Base-by-base conservation (phyloP, 371 early-diverging fungal species). In the Mucor irregularis region DNA sequence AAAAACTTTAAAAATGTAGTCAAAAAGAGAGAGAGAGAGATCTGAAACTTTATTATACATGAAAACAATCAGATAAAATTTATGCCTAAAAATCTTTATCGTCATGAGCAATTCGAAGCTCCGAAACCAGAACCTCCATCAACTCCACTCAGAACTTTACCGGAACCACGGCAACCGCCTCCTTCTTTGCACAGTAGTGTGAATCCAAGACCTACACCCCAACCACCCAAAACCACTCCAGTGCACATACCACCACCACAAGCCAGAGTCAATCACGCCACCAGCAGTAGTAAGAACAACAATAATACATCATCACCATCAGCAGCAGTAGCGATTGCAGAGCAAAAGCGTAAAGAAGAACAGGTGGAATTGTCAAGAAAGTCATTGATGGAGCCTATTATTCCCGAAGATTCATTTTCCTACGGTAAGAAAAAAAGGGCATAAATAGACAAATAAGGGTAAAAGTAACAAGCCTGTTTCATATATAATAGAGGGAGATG, bases 81-180 rank as follows among this genome's bases (percentile, higher is more conserved):
- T 26, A 34, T 63, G 11, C 31, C 60, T 16, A 44, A 42, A 8
- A 55, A 63, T 13, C 46, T 73, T 5, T 71, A 64, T 31, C 64
- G 73, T 9, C 66, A 72, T 40, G 25, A 49, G 6, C 68, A 71
- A 59, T 62, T 47, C 28, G 40, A 59, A 10, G 26, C 42, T 17
- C 40, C 29, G 21, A 40, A 10, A 33, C 39, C 31, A 21, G 30
- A 5, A 42, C 38, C 37, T 30, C 28, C 4, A 6, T 28, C 46
- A 34, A 7, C 35, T 22, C 25, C 49, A 14, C 38, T 34, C 24
- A 19, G 3, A 44, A 29, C 44, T 33, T 17, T 29, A 24, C 40
- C 31, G 17, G n/a, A 34, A 17, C 16, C 16, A 38, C 37, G n/a
- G 26, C 16, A 38, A 8, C 33, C 34, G 16, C 34, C 33, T 31